These are phyloP conservation scores for Mycena olivaceomarginata DNA, from an alignment of 768 basidiomycete species.

Conservation along the genomic window DNA sequence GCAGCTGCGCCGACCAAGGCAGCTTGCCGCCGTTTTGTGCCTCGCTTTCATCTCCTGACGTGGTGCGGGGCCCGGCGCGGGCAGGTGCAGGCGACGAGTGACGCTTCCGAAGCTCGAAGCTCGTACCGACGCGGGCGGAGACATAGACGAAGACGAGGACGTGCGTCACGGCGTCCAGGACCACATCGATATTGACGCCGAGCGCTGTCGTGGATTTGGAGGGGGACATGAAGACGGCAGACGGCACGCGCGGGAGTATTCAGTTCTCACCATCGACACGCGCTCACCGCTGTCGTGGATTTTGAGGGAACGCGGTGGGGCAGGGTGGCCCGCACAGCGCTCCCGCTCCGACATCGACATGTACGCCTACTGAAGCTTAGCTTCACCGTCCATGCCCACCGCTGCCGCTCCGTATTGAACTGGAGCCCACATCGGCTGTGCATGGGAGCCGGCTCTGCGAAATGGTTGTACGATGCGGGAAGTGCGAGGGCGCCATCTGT, in stretches of 20 bases:
- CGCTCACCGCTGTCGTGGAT: neutral
- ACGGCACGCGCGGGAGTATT: neutral
- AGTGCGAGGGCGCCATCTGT: neutral
- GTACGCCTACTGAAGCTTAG: neutral
- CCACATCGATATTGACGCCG: neutral
- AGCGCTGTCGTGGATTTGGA: conserved; percentile 4
- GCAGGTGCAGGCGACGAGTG: conserved; percentile 5
- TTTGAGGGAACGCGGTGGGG: neutral
- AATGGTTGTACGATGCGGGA: neutral
- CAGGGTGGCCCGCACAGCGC: neutral
- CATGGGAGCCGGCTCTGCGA: neutral
- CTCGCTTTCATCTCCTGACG: conserved; percentile 4
- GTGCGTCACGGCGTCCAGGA: neutral
- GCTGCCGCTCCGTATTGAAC: neutral
- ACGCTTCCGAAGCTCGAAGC: neutral
- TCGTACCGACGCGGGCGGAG: neutral
- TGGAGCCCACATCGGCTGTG: neutral
- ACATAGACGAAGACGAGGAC: neutral
- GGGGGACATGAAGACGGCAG: neutral
- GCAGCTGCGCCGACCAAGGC: neutral
- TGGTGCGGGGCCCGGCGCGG: neutral
- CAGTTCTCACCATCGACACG: neutral
- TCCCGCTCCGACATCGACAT: neutral
- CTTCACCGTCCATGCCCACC: conserved; percentile 3
- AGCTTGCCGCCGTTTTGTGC: neutral